Base-by-base conservation (phyloP, 106 monocot species). In the Acorus gramineus region DNA sequence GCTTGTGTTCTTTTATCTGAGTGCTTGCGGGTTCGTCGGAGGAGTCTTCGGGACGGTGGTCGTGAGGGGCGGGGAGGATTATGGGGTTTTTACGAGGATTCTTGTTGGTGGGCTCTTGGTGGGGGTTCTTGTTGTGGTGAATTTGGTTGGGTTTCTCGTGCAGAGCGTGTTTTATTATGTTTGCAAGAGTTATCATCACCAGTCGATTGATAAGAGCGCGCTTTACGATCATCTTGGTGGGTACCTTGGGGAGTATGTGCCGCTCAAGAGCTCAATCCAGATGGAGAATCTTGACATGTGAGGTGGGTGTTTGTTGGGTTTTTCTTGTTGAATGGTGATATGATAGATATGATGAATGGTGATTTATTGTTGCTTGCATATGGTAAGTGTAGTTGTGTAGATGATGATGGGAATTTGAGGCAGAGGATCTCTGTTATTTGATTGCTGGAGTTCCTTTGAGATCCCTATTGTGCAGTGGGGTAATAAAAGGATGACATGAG, bases 161-260 rank as follows among this genome's bases (percentile, higher is more conserved):
- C 93, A 88, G 88, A 93, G 85, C 44, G 87, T 93, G 64, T 80
- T 87, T 73, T 93, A 93, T 66, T 88, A 85, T 12, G 88, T 85
- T 7, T 88, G 93, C 80, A 93, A 93, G 85, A 78, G 82, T 64
- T 88, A 73, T 55, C 93, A 93, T 66, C 80, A 82, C 50, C 78
- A 88, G 71, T 10, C 60, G 6, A 83, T 87, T 11, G 87, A 87
- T 53, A 77, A 77, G 72, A 77, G 51, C 28, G 78, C 72, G 0
- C 53, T 87, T 48, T 71, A 50, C 5, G 83, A 83, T 44, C 87
- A 87, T 62, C 75, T 87, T 7, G 87, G 80, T 3, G 87, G 74
- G 42, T 87, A 77, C 61, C 83, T 87, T 44, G 87, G 87, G 4
- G 87, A 87, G 71, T 87, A 87, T 61, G 83, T 83, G 56, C 80